Conservation (phyloP, 495 filamentous ascomycete species). For the Geopyxis carbonaria region DNA sequence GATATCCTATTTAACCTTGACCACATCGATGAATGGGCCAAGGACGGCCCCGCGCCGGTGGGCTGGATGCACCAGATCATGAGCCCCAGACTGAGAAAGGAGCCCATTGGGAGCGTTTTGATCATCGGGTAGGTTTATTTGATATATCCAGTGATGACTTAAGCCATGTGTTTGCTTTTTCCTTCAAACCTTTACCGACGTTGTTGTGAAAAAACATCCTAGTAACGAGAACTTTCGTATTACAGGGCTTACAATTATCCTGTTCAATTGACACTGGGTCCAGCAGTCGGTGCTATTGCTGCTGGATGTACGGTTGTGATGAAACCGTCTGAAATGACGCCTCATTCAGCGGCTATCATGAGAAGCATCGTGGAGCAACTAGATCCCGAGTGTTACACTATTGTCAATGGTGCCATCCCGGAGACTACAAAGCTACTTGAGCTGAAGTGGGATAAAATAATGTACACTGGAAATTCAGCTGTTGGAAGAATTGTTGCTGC, state of each 20-base stretch:
- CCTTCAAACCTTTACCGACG: not conserved
- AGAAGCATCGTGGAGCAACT: slow-evolving; percentile 49
- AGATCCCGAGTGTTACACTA: slow-evolving; percentile 55
- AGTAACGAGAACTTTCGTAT: no score
- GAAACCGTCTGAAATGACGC: slow-evolving; percentile 73
- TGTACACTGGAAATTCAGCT: slow-evolving; percentile 64
- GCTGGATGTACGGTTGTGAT: slow-evolving; percentile 78
- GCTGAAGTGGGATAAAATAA: slow-evolving; percentile 92
- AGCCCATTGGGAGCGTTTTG: slow-evolving; percentile 67
- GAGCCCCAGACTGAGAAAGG: slow-evolving; percentile 64
- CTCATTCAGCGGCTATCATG: slow-evolving; percentile 56
- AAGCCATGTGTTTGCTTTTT: not conserved
- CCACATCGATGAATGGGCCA: slow-evolving; percentile 62
- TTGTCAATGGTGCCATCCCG: slow-evolving; percentile 63
- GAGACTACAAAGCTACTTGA: slow-evolving; percentile 70
- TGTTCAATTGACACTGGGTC: slow-evolving; percentile 58
- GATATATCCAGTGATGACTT: not conserved
- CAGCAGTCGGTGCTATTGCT: slow-evolving; percentile 74
- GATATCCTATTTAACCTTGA: slow-evolving; percentile 56
- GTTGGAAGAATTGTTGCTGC: slow-evolving; percentile 79
- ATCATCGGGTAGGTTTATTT: slow-evolving; percentile 55
- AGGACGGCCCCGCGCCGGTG: slow-evolving; percentile 47
- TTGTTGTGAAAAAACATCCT: not conserved
- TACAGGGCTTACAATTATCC: slow-evolving; percentile 76
- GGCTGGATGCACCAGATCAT: not conserved